Conservation (phyloP, 2,329 filamentous ascomycete genomes). For the Aspergillus brunneoviolaceus region DNA sequence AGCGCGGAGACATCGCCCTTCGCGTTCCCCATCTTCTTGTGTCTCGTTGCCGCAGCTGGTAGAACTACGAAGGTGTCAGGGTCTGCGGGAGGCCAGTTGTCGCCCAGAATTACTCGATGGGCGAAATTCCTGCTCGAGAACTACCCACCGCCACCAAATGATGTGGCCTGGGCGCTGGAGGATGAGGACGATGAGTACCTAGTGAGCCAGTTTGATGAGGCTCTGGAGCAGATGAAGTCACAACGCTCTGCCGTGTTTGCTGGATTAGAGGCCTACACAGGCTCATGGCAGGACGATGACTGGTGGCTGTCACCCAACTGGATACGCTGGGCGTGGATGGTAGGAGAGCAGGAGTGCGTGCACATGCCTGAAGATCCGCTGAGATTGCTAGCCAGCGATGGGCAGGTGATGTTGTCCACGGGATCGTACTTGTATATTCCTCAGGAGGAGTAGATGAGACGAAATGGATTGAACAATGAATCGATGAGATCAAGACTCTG, state of each 20-base stretch:
- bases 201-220: slow-evolving; percentile 24
- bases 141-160: slow-evolving; percentile 32
- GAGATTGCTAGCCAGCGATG: slow-evolving; percentile 22
- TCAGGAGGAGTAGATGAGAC: slow-evolving; percentile 17
- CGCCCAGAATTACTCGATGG: slow-evolving; percentile 39
- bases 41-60: slow-evolving; percentile 32
- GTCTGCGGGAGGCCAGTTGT: slow-evolving; percentile 21
- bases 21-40: slow-evolving; percentile 34
- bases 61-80: slow-evolving; percentile 9
- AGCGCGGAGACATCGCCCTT: slow-evolving; percentile 26
- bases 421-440: slow-evolving; percentile 40
- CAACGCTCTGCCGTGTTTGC: slow-evolving; percentile 15
- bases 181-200: slow-evolving; percentile 30
- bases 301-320: slow-evolving; percentile 40
- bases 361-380: slow-evolving; percentile 37
- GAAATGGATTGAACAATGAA: background rate
- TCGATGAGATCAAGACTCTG: background rate
- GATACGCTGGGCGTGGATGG: slow-evolving; percentile 46
- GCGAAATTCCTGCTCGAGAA: slow-evolving; percentile 35
- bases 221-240: slow-evolving; percentile 20
- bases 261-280: slow-evolving; percentile 19
- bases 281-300: slow-evolving; percentile 23
- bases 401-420: slow-evolving; percentile 28
- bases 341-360: slow-evolving; percentile 42
- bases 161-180: slow-evolving; percentile 32